These are phyloP conservation scores for Prunus mume DNA, from an alignment of 306 rosid genomes.

Conservation along the genomic window DNA sequence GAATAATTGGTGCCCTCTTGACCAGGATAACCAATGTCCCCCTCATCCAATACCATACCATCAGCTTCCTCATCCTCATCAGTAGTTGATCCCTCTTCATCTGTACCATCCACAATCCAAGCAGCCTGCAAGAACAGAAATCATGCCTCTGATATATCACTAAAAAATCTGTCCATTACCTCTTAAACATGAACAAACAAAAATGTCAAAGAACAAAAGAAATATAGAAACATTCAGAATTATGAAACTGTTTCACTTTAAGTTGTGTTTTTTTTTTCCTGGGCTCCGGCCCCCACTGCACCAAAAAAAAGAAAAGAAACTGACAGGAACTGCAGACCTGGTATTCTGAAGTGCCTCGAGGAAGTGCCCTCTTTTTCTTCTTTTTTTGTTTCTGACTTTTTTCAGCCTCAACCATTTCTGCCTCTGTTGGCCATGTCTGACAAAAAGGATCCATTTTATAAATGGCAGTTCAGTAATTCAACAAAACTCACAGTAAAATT, in stretches of 20 bases:
- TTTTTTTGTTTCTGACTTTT: slow-evolving; percentile 51
- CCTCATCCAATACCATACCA: slow-evolving; percentile 73
- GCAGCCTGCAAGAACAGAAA: slow-evolving; percentile 62
- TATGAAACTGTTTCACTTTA: too few relatives aligned
- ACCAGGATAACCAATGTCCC: slow-evolving; percentile 39
- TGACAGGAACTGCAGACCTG: slow-evolving; percentile 50
- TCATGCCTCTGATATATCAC: slow-evolving; percentile 10
- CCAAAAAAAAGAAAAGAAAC: not conserved
- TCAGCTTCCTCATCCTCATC: slow-evolving; percentile 54
- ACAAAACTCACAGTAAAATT: not conserved
- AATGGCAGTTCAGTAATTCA: not conserved
- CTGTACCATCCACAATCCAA: slow-evolving; percentile 72
- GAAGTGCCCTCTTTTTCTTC: slow-evolving; percentile 57
- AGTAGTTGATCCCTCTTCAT: slow-evolving; percentile 52
- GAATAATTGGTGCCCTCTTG: slow-evolving; percentile 37
- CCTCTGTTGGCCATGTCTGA: slow-evolving; percentile 98
- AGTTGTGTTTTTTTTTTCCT: too few relatives aligned
- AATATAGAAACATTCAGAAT: not conserved
- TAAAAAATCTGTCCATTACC: slow-evolving; percentile 1
- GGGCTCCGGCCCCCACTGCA: too few relatives aligned
- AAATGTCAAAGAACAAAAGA: slow-evolving; percentile 3
- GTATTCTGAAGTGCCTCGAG: slow-evolving; percentile 90
- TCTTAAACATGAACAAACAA: slow-evolving; percentile 1
- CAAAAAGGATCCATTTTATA: slow-evolving; percentile 2
- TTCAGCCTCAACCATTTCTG: slow-evolving; percentile 67